A percentile compares a stretch with the other conserved stretches of the same genome.
Conservation (phyloP, 495 filamentous ascomycete genomes). For the Tuber melanosporum region DNA sequence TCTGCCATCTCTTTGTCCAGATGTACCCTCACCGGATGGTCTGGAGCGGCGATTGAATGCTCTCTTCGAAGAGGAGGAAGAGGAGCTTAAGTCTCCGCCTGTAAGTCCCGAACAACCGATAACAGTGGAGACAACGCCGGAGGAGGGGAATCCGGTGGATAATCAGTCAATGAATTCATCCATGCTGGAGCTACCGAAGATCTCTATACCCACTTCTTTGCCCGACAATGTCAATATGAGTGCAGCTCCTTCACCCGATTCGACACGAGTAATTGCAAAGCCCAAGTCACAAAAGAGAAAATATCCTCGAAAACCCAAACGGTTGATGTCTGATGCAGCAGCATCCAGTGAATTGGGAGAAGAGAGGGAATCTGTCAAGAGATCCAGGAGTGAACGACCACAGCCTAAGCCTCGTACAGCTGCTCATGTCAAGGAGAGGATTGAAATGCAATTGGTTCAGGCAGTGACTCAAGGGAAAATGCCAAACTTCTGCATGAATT, state of each 20-base stretch:
- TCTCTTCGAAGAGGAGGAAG: constrained; percentile 25
- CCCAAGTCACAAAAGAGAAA: constrained; percentile 31
- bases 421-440: constrained; percentile 39
- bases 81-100: not conserved
- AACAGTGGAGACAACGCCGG: constrained; percentile 14
- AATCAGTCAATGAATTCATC: constrained; percentile 5
- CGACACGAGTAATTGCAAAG: constrained; percentile 21
- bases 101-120: constrained; percentile 21
- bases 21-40: constrained; percentile 7
- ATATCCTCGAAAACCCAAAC: constrained; percentile 32
- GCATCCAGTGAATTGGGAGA: constrained; percentile 39
- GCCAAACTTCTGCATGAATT: constrained; percentile 83
- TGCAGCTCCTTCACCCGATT: constrained; percentile 33
- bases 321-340: constrained; percentile 18
- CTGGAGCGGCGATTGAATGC: constrained; percentile 22
- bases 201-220: constrained; percentile 4
- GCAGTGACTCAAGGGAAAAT: constrained; percentile 53
- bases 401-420: constrained; percentile 28
- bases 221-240: constrained; percentile 25
- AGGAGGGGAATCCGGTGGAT: not conserved
- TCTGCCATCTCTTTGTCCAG: constrained; percentile 27
- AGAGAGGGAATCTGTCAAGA: constrained; percentile 40
- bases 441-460: constrained; percentile 37
- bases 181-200: not conserved
- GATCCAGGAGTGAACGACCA: constrained; percentile 29